These are phyloP conservation scores for Skeletonema tropicum DNA, from an alignment of 108 stramenopile genomes.

Conservation along the genomic window DNA sequence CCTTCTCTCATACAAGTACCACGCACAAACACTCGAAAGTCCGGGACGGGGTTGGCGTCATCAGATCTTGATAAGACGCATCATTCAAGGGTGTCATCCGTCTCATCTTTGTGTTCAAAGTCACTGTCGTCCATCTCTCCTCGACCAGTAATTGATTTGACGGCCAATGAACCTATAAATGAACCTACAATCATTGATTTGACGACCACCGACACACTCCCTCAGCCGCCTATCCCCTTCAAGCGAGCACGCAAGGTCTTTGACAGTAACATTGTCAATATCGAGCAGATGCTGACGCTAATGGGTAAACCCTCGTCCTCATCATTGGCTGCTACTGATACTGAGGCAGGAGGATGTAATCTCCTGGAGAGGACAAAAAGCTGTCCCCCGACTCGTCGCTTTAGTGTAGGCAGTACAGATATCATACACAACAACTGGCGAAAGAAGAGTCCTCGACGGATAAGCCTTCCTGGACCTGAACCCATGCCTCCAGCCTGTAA, in stretches of 20 bases:
- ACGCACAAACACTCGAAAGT: too few species aligned
- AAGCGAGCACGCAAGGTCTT: neutral
- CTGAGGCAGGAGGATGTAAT: too few species aligned
- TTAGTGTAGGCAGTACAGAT: neutral
- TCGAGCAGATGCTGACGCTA: neutral
- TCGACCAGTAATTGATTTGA: neutral
- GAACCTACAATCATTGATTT: neutral
- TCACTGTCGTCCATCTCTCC: neutral
- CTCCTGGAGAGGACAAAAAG: neutral
- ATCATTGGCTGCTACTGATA: neutral
- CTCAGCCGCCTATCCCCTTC: neutral
- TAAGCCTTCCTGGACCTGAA: too few species aligned
- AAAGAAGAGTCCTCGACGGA: neutral
- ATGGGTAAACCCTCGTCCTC: neutral
- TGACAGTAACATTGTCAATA: neutral
- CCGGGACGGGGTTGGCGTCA: neutral
- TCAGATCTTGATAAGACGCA: too few species aligned
- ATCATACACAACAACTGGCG: neutral
- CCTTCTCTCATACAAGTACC: too few species aligned
- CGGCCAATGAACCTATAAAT: too few species aligned
- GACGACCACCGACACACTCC: neutral
- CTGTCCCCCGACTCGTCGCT: neutral
- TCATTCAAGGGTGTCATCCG: neutral
- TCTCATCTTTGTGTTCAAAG: neutral
- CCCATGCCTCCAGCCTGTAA: too few species aligned